Percentiles rank a stretch among this genome's conserved stretches.
These are phyloP conservation scores for Cryptosporidium ubiquitum DNA, from an alignment of 169 alveolate species.

Conservation along the genomic window DNA sequence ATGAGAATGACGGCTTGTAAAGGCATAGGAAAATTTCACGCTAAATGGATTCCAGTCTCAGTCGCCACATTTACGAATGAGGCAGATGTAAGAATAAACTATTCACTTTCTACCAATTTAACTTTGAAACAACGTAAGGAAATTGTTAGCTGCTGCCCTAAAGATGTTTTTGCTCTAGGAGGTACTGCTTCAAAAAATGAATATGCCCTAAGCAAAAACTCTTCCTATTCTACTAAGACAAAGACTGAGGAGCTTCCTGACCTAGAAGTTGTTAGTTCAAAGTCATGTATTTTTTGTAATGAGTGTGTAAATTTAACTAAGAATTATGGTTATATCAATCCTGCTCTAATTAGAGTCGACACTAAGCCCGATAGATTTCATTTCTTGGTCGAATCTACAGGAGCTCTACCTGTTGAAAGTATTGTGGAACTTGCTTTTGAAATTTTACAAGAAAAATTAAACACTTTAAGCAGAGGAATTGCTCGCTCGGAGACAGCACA, in stretches of 20 bases:
- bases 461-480: slow-evolving; percentile 42
- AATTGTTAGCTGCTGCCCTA: slow-evolving; percentile 90
- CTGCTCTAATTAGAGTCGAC: slow-evolving; percentile 75
- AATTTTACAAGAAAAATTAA: slow-evolving; percentile 84
- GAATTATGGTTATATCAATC: slow-evolving; percentile 64
- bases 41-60: slow-evolving; percentile 96
- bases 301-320: slow-evolving; percentile 82
- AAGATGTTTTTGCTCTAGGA: slow-evolving; percentile 84
- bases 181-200: slow-evolving; percentile 78
- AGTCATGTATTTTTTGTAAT: slow-evolving; percentile 88
- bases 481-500: slow-evolving; percentile 73
- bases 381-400: slow-evolving; percentile 91
- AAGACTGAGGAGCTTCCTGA: slow-evolving; percentile 69
- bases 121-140: slow-evolving; percentile 82
- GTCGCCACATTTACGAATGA: slow-evolving; percentile 87
- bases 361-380: slow-evolving; percentile 82
- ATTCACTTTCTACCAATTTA: slow-evolving; percentile 81
- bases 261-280: slow-evolving; percentile 73
- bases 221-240: slow-evolving; percentile 43
- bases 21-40: slow-evolving; percentile 97
- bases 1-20: slow-evolving; percentile 93
- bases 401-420: slow-evolving; percentile 93
- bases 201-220: slow-evolving; percentile 46
- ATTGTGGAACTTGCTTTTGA: slow-evolving; percentile 90
- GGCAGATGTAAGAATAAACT: slow-evolving; percentile 84